A percentile compares a stretch with the other conserved stretches of the same genome.
These are phyloP conservation scores for Penicillium steckii DNA, from an alignment of 495 filamentous ascomycete genomes.

Conservation along the genomic window DNA sequence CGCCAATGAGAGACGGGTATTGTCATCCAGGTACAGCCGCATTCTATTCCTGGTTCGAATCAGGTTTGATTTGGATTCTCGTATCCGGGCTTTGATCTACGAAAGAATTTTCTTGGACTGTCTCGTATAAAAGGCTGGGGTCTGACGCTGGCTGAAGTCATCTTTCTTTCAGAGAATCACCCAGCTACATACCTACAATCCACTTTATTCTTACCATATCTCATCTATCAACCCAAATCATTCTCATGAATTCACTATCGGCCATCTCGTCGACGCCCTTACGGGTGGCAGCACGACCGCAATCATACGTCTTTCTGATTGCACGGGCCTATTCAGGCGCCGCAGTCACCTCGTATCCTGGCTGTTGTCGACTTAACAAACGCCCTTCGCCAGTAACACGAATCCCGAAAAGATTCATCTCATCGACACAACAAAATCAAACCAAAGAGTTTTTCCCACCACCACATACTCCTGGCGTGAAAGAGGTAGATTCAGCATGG, in stretches of 20 bases:
- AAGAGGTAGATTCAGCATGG: conserved; percentile 39
- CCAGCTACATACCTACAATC: not conserved
- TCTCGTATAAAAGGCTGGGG: not conserved
- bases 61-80: conserved; percentile 1
- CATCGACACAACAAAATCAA: conserved; percentile 33
- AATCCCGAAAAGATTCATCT: conserved; percentile 34
- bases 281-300: conserved; percentile 29
- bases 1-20: conserved; percentile 7
- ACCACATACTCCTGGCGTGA: conserved; percentile 33
- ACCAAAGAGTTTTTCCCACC: conserved; percentile 44
- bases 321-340: conserved; percentile 26
- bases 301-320: conserved; percentile 26
- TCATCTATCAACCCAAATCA: not conserved
- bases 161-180: not conserved
- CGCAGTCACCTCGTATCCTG: conserved; percentile 14
- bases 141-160: not conserved
- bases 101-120: not conserved
- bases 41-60: not conserved
- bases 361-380: conserved; percentile 15
- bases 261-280: conserved; percentile 34
- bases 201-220: not conserved
- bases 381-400: conserved; percentile 9
- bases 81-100: conserved; percentile 3
- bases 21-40: conserved; percentile 13
- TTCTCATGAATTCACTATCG: conserved; percentile 10